A percentile compares a stretch with the other conserved stretches of the same genome.
Conservation (phyloP, 2,329 filamentous ascomycete species). For the Penicillium capsulatum region DNA sequence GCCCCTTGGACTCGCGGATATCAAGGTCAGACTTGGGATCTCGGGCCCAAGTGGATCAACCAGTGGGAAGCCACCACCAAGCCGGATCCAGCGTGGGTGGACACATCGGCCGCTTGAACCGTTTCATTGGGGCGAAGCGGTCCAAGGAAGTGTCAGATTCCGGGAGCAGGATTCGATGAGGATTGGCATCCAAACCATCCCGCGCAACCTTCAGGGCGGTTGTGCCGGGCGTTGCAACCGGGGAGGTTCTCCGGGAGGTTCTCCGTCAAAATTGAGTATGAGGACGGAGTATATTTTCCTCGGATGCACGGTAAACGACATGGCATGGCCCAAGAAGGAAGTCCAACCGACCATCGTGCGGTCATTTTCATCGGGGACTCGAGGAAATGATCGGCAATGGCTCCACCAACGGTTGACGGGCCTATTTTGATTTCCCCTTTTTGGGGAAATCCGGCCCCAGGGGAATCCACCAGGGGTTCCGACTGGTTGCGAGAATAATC, state of each 20-base stretch:
- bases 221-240: not conserved
- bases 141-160: slow-evolving; percentile 15
- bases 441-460: not conserved
- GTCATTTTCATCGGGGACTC: slow-evolving; percentile 5
- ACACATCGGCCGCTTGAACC: slow-evolving; percentile 11
- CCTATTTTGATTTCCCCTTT: slow-evolving; percentile 4
- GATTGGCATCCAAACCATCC: slow-evolving; percentile 11
- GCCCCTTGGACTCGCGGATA: slow-evolving; percentile 17
- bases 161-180: slow-evolving; percentile 2
- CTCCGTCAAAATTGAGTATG: slow-evolving; percentile 2
- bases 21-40: slow-evolving; percentile 13
- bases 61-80: slow-evolving; percentile 9
- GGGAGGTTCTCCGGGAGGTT: not conserved
- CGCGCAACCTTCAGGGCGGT: not conserved
- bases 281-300: not conserved
- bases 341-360: slow-evolving; percentile 10
- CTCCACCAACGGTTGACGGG: slow-evolving; percentile 14
- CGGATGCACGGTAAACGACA: slow-evolving; percentile 1
- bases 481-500: slow-evolving; percentile 11
- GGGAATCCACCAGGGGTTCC: not conserved
- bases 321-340: slow-evolving; percentile 1
- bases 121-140: slow-evolving; percentile 13
- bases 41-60: slow-evolving; percentile 15
- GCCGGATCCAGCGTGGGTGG: slow-evolving; percentile 14
- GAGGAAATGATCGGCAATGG: slow-evolving; percentile 13